Evolutionary conservation across 2,329 filamentous ascomycete genomes (phyloP), one percentile per base, ranked within the genome.

Genomic region (Neofusicoccum parvum): DNA sequence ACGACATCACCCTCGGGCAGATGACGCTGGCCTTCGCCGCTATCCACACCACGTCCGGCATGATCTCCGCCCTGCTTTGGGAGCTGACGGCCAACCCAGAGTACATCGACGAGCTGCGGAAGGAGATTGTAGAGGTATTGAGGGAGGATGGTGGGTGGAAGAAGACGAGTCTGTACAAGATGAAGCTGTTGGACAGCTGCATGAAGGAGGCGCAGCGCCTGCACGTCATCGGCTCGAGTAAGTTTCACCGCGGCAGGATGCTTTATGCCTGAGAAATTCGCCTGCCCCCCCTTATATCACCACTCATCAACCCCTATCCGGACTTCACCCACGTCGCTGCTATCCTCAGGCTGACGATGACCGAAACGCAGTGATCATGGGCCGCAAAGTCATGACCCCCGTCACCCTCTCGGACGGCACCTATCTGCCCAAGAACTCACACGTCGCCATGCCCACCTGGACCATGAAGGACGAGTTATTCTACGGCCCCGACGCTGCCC

Each of bases 131-230:
- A 2, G n/a, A 46, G 0, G 32, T 60, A 2, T 15, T 60, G 3
- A 10, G 17, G 2, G 56, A n/a, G n/a, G 56, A 60, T 79, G 46
- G 46, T 7, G 49, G 49, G 0, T 54, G 74, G 73, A 74, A 69
- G 15, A 79, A 79, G 67, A 73, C 72, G 1, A 68, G 76, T 0
- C 68, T 82, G 2, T 76, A 76, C 66, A 76, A 78, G 50, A 69
- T 82, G 46, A 77, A 76, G 66, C 69, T 80, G 2, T 67, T 82
- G 67, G 80, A 82, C 68, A 81, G 80, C 62, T 73, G 77, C 0
- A 68, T 82, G 64, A 81, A 81, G 58, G 80, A 82, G 67, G 70
- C 64, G 2, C 75, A 77, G 53, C 70, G 80, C 41, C n/a, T 60
- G 56, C 56, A 60, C 7, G 27, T 37, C 10, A 27, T 60, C 41